A percentile compares a stretch with the other conserved stretches of the same genome.
These are phyloP conservation scores for Peniophora sp. DNA, from an alignment of 1,284 basidiomycete genomes.

Conservation along the genomic window DNA sequence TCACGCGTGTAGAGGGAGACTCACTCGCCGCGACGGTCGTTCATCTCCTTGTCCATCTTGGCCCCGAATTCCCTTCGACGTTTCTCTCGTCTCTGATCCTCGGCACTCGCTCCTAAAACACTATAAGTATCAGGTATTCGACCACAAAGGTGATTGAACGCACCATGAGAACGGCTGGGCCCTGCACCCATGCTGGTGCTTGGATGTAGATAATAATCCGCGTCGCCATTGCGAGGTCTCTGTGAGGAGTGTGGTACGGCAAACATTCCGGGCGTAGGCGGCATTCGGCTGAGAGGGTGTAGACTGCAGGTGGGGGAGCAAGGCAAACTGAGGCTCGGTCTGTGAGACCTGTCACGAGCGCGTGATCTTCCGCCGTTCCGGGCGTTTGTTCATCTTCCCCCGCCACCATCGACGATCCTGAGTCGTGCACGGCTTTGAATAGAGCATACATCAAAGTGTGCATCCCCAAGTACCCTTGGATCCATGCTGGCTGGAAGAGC, in stretches of 20 bases:
- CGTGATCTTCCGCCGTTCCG: too few species aligned
- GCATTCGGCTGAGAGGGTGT: too few species aligned
- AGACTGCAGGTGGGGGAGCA: neutral
- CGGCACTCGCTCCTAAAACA: constrained; percentile 15
- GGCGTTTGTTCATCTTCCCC: too few species aligned
- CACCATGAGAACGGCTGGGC: constrained; percentile 34
- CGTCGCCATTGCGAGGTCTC: constrained; percentile 15
- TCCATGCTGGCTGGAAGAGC: too few species aligned
- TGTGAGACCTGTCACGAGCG: too few species aligned
- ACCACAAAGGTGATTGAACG: constrained; percentile 5
- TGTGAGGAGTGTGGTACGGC: constrained; percentile 35
- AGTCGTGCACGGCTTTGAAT: too few species aligned
- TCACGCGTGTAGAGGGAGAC: constrained; percentile 8
- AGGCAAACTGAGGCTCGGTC: neutral
- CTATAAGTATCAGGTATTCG: constrained; percentile 1
- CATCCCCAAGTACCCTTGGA: too few species aligned
- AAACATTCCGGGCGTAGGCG: constrained; percentile 46
- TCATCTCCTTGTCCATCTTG: constrained; percentile 62
- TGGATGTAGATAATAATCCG: constrained; percentile 11
- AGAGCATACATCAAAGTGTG: too few species aligned
- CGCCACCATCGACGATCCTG: too few species aligned
- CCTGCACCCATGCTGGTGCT: constrained; percentile 23
- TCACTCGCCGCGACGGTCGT: constrained; percentile 66
- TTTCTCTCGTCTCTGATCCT: constrained; percentile 48
- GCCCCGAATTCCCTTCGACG: constrained; percentile 59